These are phyloP conservation scores for Cyclocybe cylindracea DNA, from an alignment of 768 basidiomycete species.

Conservation along the genomic window DNA sequence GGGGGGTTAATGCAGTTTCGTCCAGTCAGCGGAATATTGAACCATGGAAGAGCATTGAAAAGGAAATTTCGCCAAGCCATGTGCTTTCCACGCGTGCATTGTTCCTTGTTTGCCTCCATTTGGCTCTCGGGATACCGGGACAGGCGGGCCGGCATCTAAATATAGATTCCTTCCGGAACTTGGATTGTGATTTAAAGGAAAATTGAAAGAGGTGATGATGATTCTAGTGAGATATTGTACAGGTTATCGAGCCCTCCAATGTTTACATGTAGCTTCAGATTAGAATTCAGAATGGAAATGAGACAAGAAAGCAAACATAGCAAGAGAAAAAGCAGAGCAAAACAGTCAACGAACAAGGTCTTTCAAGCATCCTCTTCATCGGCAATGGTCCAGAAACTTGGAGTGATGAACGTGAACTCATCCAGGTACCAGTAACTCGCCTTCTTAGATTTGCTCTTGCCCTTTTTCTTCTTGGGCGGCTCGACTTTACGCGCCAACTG, in stretches of 20 bases:
- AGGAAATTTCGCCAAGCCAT: not conserved
- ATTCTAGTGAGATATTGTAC: too few relatives aligned
- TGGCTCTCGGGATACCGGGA: too few relatives aligned
- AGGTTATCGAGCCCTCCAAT: too few relatives aligned
- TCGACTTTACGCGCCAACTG: slow-evolving; percentile 53
- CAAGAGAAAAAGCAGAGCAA: not conserved
- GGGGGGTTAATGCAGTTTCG: too few relatives aligned
- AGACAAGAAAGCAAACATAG: not conserved
- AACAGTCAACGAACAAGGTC: not conserved
- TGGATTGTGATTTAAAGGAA: too few relatives aligned
- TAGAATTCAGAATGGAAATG: too few relatives aligned
- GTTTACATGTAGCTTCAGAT: too few relatives aligned
- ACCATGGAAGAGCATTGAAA: not conserved
- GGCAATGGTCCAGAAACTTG: slow-evolving; percentile 37
- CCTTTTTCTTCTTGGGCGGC: slow-evolving; percentile 35
- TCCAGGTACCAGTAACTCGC: slow-evolving; percentile 45
- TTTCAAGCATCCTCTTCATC: not conserved
- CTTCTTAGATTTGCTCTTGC: slow-evolving; percentile 35
- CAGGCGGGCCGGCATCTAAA: too few relatives aligned
- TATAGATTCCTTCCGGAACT: too few relatives aligned
- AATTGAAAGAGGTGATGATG: too few relatives aligned
- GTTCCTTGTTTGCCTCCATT: too few relatives aligned
- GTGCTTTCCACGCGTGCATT: too few relatives aligned
- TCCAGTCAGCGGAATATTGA: not conserved
- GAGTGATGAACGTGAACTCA: slow-evolving; percentile 35